These are phyloP conservation scores for Pythium plurisporium DNA, from an alignment of 352 stramenopile genomes.

Conservation along the genomic window DNA sequence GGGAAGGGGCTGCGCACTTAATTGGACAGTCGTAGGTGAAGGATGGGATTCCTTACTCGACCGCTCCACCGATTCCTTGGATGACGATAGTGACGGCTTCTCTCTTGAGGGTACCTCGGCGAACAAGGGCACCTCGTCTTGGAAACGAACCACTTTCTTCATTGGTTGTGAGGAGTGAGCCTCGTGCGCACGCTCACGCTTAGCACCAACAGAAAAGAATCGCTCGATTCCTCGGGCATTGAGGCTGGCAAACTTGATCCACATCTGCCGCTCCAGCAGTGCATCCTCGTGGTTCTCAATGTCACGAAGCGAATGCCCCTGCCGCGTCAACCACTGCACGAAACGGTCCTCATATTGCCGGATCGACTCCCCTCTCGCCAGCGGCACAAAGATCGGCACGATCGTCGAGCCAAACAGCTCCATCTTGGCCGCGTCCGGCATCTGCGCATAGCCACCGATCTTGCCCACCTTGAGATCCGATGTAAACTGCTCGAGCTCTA, in stretches of 20 bases:
- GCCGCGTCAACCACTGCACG: slow-evolving; percentile 1
- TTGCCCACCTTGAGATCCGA: background rate
- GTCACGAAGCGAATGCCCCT: background rate
- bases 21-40: too few relatives aligned
- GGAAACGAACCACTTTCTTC: too few relatives aligned
- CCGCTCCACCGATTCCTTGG: too few relatives aligned
- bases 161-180: too few relatives aligned
- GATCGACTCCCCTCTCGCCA: slow-evolving; percentile 5
- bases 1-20: too few relatives aligned
- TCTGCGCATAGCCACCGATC: background rate
- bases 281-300: background rate
- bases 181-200: too few relatives aligned
- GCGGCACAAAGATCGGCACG: slow-evolving; percentile 14
- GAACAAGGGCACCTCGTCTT: too few relatives aligned
- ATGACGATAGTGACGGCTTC: too few relatives aligned
- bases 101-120: too few relatives aligned
- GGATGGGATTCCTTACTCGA: too few relatives aligned
- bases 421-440: background rate
- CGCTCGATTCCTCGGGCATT: slow-evolving; percentile 3
- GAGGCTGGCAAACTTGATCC: slow-evolving; percentile 9
- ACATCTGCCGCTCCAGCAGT: slow-evolving; percentile 6
- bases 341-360: slow-evolving; percentile 19
- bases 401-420: slow-evolving; percentile 10
- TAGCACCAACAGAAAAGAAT: too few relatives aligned
- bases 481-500: slow-evolving; percentile 11